Percentiles rank a stretch among this genome's conserved stretches.
Evolutionary conservation across 1,284 basidiomycete species (phyloP).

Genomic region (Malassezia dermatis): DNA sequence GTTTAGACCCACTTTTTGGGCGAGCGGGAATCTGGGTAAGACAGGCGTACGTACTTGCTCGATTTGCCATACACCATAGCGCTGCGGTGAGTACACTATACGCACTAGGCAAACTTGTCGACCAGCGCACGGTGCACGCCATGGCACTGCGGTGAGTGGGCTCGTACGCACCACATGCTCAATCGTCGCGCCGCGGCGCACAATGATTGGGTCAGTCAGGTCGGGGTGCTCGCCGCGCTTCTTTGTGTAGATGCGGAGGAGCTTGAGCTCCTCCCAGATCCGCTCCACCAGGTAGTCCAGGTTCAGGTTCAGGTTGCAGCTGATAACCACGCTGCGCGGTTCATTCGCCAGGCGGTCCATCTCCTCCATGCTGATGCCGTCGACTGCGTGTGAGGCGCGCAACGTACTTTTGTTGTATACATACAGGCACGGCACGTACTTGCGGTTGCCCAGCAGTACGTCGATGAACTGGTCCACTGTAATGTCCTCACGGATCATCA

Average conservation of each 20-base stretch:
- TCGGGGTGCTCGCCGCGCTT: conserved; percentile 82
- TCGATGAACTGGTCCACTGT: conserved; percentile 96
- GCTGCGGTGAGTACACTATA: conserved; percentile 1
- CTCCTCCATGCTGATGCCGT: conserved; percentile 52
- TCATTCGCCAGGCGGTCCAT: conserved; percentile 76
- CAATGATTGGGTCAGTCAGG: conserved; percentile 78
- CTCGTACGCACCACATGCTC: conserved; percentile 55
- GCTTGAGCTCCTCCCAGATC: conserved; percentile 58
- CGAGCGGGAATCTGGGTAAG: conserved; percentile 20
- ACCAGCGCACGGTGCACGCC: conserved; percentile 74
- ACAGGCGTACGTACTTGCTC: conserved; percentile 20
- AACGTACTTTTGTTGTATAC: conserved; percentile 63
- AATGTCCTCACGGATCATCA: conserved; percentile 52
- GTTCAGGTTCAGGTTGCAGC: conserved; percentile 85
- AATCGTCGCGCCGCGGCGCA: conserved; percentile 81
- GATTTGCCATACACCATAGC: conserved; percentile 40
- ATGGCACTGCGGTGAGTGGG: conserved; percentile 18
- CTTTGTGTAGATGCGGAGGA: conserved; percentile 70
- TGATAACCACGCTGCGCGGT: conserved; percentile 82
- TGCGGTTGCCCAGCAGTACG: conserved; percentile 74
- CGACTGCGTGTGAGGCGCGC: conserved; percentile 19
- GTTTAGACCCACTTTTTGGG: conserved; percentile 57
- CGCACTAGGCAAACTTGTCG: conserved; percentile 56
- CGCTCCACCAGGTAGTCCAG: conserved; percentile 75
- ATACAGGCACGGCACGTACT: conserved; percentile 84